phyloP scores from a whole-genome alignment of 306 rosid genomes.

The Luffa aegyptiaca region DNA sequence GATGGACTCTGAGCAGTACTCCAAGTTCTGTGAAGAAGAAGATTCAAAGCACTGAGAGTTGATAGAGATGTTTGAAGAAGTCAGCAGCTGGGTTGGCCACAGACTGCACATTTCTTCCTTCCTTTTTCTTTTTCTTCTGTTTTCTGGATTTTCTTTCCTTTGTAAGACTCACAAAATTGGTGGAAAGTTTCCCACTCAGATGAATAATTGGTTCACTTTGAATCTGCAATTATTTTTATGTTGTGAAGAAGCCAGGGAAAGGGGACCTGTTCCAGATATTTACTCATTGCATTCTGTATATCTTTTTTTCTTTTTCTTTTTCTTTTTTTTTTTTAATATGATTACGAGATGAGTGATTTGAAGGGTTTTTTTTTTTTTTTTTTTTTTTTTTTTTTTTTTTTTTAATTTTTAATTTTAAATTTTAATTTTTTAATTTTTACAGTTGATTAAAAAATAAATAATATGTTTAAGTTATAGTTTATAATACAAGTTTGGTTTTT shows the following conservation, averaged over 20 bases:
- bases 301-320: too few species aligned
- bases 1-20: conserved; percentile 76
- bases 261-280: neutral
- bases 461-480: too few species aligned
- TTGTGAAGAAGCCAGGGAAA: neutral
- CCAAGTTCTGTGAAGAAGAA: conserved; percentile 96
- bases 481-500: too few species aligned
- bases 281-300: neutral
- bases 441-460: too few species aligned
- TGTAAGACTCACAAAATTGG: neutral
- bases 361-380: too few species aligned
- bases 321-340: too few species aligned
- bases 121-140: neutral
- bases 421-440: too few species aligned
- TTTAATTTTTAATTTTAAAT: too few species aligned
- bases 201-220: neutral
- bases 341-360: too few species aligned
- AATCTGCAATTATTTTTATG: neutral
- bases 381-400: too few species aligned
- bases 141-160: neutral
- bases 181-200: neutral
- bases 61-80: neutral
- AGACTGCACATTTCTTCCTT: neutral
- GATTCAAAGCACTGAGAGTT: conserved; percentile 55
- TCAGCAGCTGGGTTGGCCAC: neutral